phyloP scores from a whole-genome alignment of 2,329 filamentous ascomycete species.

The Cladobotryum mycophilum region DNA sequence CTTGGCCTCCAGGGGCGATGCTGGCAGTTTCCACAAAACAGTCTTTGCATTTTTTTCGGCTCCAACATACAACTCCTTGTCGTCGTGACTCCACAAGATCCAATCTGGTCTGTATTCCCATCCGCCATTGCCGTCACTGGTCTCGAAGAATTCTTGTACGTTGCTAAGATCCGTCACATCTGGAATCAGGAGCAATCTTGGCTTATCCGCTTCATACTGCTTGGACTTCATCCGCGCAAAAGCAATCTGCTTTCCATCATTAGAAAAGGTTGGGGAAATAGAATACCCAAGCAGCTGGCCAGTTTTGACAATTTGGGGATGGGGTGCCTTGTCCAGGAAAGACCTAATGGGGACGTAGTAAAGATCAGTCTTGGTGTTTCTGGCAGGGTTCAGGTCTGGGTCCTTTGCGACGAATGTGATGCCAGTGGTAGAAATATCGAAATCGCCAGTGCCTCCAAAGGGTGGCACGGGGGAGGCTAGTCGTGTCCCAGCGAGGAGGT shows the following conservation, averaged over 20 bases:
- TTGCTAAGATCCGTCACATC: constrained; percentile 52
- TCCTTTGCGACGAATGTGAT: constrained; percentile 73
- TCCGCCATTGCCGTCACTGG: constrained; percentile 54
- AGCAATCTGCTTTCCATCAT: constrained; percentile 61
- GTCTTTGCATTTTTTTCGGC: constrained; percentile 63
- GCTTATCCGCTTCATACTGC: constrained; percentile 72
- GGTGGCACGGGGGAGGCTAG: constrained; percentile 66
- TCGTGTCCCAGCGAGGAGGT: constrained; percentile 54
- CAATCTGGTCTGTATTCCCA: constrained; percentile 55
- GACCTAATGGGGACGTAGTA: constrained; percentile 63
- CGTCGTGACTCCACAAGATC: constrained; percentile 52
- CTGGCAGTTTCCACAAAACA: constrained; percentile 56
- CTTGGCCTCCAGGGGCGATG: constrained; percentile 43
- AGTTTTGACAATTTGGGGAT: constrained; percentile 47
- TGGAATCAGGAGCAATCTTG: constrained; percentile 58
- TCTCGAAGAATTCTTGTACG: constrained; percentile 57
- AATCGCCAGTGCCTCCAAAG: constrained; percentile 76
- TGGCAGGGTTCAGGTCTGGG: constrained; percentile 61
- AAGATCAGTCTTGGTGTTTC: constrained; percentile 75
- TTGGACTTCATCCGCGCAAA: constrained; percentile 73
- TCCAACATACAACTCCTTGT: constrained; percentile 61
- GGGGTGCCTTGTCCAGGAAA: constrained; percentile 50
- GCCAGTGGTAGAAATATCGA: constrained; percentile 62
- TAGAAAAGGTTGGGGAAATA: constrained; percentile 64
- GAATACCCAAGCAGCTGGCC: constrained; percentile 58